Percentiles rank a stretch among this genome's conserved stretches.
Conservation (phyloP, 768 basidiomycete species). For the Leccinellum rugosiceps region DNA sequence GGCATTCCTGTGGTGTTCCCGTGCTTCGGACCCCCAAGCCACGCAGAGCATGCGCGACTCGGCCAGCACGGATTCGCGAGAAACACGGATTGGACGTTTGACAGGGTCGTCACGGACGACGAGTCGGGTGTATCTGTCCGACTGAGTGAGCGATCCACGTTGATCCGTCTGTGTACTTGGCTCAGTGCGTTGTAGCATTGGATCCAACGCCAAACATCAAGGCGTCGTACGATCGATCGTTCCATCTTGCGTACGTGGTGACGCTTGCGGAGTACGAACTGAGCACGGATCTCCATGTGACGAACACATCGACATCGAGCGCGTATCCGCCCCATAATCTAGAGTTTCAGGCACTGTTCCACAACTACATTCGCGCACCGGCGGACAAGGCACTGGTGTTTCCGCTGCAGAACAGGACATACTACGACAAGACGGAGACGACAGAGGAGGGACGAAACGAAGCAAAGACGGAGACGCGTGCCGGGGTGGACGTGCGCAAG, state of each 20-base stretch:
- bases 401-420: constrained; percentile 61
- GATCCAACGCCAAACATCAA: constrained; percentile 57
- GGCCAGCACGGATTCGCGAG: constrained; percentile 92
- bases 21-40: constrained; percentile 84
- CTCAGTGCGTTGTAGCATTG: constrained; percentile 45
- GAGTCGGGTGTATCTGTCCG: constrained; percentile 70
- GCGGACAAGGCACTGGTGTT: constrained; percentile 55
- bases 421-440: constrained; percentile 78
- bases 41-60: constrained; percentile 66
- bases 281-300: constrained; percentile 76
- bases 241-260: constrained; percentile 78
- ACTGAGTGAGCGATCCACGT: constrained; percentile 52
- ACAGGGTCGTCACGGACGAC: constrained; percentile 61
- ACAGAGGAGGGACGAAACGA: constrained; percentile 46
- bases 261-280: constrained; percentile 72
- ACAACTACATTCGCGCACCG: constrained; percentile 80
- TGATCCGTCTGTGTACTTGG: not conserved
- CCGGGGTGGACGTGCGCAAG: constrained; percentile 60
- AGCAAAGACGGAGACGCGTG: constrained; percentile 57
- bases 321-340: constrained; percentile 43
- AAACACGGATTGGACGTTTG: constrained; percentile 69
- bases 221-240: constrained; percentile 57
- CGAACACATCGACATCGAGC: constrained; percentile 55
- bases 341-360: constrained; percentile 90
- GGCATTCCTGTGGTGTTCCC: constrained; percentile 70